phyloP scores from a whole-genome alignment of 2,329 filamentous ascomycete genomes.

The Canariomyces notabilis region DNA sequence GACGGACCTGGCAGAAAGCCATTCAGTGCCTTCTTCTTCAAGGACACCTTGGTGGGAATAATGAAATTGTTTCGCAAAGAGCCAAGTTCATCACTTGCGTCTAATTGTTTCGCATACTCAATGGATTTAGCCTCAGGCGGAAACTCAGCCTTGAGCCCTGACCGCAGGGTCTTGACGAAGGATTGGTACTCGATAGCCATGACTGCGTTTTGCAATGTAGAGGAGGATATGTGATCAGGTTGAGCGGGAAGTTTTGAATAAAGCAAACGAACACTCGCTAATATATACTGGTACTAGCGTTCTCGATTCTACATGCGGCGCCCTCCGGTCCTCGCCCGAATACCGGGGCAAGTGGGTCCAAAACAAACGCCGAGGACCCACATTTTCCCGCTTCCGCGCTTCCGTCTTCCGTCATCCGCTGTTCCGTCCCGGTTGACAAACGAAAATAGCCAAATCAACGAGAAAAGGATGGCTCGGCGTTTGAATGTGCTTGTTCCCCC shows the following conservation, averaged over 20 bases:
- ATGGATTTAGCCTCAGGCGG: conserved; percentile 42
- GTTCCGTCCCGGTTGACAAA: conserved; percentile 12
- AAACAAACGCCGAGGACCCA: conserved; percentile 9
- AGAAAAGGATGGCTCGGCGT: not conserved
- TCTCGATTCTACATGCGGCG: not conserved
- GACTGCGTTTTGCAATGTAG: too few species aligned
- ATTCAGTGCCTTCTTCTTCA: conserved; percentile 58
- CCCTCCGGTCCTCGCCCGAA: conserved; percentile 6
- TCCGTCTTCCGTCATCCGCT: conserved; percentile 21
- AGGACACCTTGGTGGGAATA: conserved; percentile 67
- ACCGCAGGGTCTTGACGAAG: conserved; percentile 37
- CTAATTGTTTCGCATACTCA: conserved; percentile 49
- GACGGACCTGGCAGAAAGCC: conserved; percentile 38
- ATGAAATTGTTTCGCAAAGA: conserved; percentile 66
- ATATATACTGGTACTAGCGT: too few species aligned
- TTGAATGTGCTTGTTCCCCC: too few species aligned
- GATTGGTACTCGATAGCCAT: conserved; percentile 36
- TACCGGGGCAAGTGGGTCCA: not conserved
- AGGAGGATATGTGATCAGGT: too few species aligned
- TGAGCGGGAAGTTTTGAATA: too few species aligned
- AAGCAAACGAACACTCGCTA: too few species aligned
- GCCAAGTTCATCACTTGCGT: conserved; percentile 55
- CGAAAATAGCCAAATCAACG: not conserved
- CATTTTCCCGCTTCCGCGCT: conserved; percentile 8
- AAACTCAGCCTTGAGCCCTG: conserved; percentile 40